These are phyloP conservation scores for Mucor plumbeus DNA, from an alignment of 371 early-diverging fungal genomes.

Conservation along the genomic window DNA sequence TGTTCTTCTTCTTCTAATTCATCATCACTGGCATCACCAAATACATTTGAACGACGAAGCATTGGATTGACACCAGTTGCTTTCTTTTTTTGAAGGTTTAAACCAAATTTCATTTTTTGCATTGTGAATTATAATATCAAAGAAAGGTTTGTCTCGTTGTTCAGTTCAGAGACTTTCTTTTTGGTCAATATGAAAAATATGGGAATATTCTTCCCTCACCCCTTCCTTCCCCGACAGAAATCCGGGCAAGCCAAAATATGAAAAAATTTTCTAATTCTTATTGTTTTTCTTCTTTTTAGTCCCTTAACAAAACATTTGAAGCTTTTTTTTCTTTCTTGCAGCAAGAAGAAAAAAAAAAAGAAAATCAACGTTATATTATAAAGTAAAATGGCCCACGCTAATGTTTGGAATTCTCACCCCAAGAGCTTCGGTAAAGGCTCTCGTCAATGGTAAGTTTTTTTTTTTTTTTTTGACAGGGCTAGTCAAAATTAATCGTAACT, in stretches of 20 bases:
- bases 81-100: conserved; percentile 46
- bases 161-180: too few relatives aligned
- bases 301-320: background rate
- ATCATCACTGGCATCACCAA: conserved; percentile 31
- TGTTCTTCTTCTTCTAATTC: conserved; percentile 26
- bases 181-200: too few relatives aligned
- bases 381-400: conserved; percentile 83
- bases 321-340: background rate
- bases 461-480: background rate
- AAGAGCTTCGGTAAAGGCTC: conserved; percentile 98
- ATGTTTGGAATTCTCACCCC: conserved; percentile 97
- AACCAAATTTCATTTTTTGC: conserved; percentile 46
- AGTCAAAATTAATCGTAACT: background rate
- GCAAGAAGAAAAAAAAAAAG: background rate
- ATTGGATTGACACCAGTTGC: conserved; percentile 12
- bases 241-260: background rate
- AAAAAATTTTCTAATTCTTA: background rate
- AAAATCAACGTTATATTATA: background rate
- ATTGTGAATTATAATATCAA: background rate
- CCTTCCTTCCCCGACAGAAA: background rate
- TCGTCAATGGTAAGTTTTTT: conserved; percentile 80
- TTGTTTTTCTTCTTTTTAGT: background rate
- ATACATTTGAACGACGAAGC: conserved; percentile 27
- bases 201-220: too few relatives aligned
- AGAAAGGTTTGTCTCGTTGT: too few relatives aligned